Base-by-base conservation (phyloP, 2,329 filamentous ascomycete species). In the Kalaharituber pfeilii region DNA sequence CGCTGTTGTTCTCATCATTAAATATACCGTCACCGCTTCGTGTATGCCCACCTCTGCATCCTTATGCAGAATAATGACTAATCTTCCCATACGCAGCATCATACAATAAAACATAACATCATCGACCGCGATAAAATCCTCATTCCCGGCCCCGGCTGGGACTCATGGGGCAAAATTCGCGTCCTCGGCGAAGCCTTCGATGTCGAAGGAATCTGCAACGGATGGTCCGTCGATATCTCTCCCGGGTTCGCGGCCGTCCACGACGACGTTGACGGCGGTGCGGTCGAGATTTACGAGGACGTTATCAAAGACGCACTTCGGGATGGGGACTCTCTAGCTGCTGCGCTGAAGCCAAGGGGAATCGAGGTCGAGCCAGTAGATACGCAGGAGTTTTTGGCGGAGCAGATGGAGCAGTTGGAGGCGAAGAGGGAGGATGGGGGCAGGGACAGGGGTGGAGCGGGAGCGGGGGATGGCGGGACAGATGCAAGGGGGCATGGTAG, bases 101-200 rank as follows among this genome's bases (percentile, higher is more conserved):
- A 86, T 64, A 79, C 82, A 24, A 74, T 93, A 24, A 91, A 86
- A 69, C 84, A 88, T 67, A 94, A 94, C 63, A 84, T 93, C 57
- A 91, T 93, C 61, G 91, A 91, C 69, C 78, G 89, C 56, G 88
- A 94, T 68, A 93, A 93, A 73, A 88, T 98, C 53, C 75, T 95
- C 4, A 84, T 98, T 0, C 89, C 89, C 1, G 33, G 33, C 5
- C 84, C 88, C 15, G 95, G 95, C 67, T 98, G 91, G 91, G 91
- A 98, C 68, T 95, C 88, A 0, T 95, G 87, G 85, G 88, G 87
- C 56, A 98, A 96, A 70, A 95, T 98, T 57, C 78, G 89, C 42
- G 86, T 96, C 45, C 73, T 96, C 26, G 79, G 86, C 53, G 91
- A 94, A 65, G 85, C 82, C 0, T 96, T 96, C 63, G 86, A 96